Evolutionary conservation across 176 grass and related monocot species (phyloP), one percentile per base, ranked within the genome.

Genomic region (Pontederia paniculata): DNA sequence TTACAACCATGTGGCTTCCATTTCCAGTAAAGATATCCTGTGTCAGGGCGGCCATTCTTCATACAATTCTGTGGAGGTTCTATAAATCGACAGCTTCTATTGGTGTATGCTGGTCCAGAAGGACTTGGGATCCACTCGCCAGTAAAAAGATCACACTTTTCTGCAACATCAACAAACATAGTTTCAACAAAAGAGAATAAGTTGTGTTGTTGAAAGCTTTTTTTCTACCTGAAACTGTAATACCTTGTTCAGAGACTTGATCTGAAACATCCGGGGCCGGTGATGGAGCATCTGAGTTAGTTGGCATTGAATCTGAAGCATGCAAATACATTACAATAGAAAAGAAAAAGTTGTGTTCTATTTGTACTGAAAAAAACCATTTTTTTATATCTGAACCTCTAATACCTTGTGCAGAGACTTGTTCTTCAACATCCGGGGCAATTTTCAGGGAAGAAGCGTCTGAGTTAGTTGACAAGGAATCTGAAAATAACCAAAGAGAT

Each of bases 61-160:
- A 63, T 23, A 47, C 60, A 63, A 22, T 63, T 48, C 19, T 63
- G 60, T 47, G 60, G 60, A 47, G 60, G 60, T 45, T 63, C 60
- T 47, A 63, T 63, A 3, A 48, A 63, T 23, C 44, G 44, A 42
- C 60, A 63, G 60, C 42, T 63, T 15, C 23, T 20, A 25, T 63
- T 63, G 7, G 60, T 63, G 60, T 63, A 63, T 9, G 11, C 13
- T 17, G 60, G 60, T 21, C 44, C 60, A 22, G 44, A 63, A 23
- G 60, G 18, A 48, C 47, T 63, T 16, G 18, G 60, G 5, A 63
- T 63, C 60, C 60, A 63, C 17, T 63, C 28, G 18, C 60, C 60
- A 9, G 43, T 63, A 48, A 63, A 63, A 48, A 48, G 20, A 63
- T 63, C 60, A 25, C 60, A 63, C 44, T 48, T 63, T 14, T 63